Conservation (phyloP, 2,329 filamentous ascomycete genomes). For the Apiospora sp. region DNA sequence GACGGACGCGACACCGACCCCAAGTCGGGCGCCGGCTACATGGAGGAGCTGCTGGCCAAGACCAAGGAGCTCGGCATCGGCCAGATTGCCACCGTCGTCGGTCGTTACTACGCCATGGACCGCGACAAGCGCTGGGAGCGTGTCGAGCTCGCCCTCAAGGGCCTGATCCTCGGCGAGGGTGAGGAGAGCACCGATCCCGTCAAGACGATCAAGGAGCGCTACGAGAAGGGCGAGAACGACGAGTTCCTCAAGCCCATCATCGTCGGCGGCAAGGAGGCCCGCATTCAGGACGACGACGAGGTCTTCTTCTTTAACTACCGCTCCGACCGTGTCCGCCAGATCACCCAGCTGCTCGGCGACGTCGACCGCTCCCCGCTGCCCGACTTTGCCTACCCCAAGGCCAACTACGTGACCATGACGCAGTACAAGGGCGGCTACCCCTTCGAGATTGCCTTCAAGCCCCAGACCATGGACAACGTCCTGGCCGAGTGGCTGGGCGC, state of each 20-base stretch:
- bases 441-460: conserved; percentile 91
- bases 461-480: conserved; percentile 97
- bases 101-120: conserved; percentile 99
- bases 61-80: conserved; percentile 85
- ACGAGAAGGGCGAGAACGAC: conserved; percentile 87
- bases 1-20: conserved; percentile 98
- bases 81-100: conserved; percentile 90
- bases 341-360: conserved; percentile 92
- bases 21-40: conserved; percentile 87
- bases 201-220: conserved; percentile 85
- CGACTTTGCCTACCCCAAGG: conserved; percentile 93
- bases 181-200: conserved; percentile 86
- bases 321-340: conserved; percentile 94
- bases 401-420: conserved; percentile 96
- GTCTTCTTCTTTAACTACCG: conserved; percentile 99
- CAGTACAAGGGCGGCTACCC: conserved; percentile 96
- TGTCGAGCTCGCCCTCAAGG: conserved; percentile 88
- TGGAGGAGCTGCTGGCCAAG: conserved; percentile 84
- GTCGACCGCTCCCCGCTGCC: conserved; percentile 90
- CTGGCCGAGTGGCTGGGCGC: conserved; percentile 95
- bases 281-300: conserved; percentile 90
- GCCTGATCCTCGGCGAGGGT: conserved; percentile 84
- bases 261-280: conserved; percentile 82
- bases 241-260: conserved; percentile 99
- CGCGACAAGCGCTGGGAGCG: conserved; percentile 99